A percentile compares a stretch with the other conserved stretches of the same genome.
phyloP scores from a whole-genome alignment of 164 flowering plant species.

The Macadamia tetraphylla region DNA sequence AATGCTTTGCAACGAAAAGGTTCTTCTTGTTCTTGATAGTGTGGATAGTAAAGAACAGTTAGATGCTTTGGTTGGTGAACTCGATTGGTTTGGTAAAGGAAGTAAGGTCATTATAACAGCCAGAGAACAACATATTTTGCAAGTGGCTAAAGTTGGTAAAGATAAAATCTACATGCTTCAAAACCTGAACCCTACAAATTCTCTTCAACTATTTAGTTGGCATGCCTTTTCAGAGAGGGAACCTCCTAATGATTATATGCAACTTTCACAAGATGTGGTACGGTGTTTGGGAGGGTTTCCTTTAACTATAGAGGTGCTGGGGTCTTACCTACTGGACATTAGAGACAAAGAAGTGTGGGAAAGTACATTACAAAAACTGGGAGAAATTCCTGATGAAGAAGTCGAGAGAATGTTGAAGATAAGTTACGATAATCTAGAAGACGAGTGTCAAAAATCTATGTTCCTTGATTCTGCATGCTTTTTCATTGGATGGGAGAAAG shows the following conservation, averaged over 20 bases:
- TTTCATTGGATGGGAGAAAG: too few species aligned
- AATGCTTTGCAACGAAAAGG: conserved; percentile 2
- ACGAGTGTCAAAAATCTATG: too few species aligned
- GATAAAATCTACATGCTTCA: neutral
- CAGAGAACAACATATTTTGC: neutral
- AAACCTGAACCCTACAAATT: neutral
- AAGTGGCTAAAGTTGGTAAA: neutral
- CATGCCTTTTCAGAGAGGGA: neutral
- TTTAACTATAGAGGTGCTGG: conserved; percentile 8
- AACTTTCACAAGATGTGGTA: neutral
- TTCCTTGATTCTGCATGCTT: too few species aligned
- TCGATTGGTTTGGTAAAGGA: conserved; percentile 20
- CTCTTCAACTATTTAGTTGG: conserved; percentile 13
- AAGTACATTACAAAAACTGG: too few species aligned
- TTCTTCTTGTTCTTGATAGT: conserved; percentile 21
- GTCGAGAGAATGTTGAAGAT: too few species aligned
- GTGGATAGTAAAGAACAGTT: conserved; percentile 13
- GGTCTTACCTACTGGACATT: neutral
- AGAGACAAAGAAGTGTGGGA: conserved; percentile 15
- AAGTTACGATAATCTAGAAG: too few species aligned
- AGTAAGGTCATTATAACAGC: conserved; percentile 21
- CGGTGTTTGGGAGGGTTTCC: neutral
- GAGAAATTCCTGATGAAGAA: too few species aligned
- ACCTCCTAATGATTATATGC: neutral
- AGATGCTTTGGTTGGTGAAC: conserved; percentile 5